Conservation (phyloP, 371 early-diverging fungal genomes). For the Actinomucor elegans region DNA sequence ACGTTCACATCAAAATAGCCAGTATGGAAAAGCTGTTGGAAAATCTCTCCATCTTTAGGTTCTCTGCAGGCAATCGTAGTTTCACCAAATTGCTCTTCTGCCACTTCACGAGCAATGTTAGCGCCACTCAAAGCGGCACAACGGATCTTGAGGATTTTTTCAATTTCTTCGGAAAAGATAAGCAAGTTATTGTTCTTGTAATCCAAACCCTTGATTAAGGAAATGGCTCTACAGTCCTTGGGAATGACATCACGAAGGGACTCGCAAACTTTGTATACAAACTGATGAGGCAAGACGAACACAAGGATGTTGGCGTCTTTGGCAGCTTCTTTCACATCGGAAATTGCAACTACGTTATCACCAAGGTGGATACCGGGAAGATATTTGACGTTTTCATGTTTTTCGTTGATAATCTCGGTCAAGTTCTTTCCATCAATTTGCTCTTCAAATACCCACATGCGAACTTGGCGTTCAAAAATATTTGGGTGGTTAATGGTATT, state of each 20-base stretch:
- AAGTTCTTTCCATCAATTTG: constrained; percentile 78
- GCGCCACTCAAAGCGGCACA: constrained; percentile 94
- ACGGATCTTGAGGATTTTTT: constrained; percentile 75
- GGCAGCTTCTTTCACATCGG: constrained; percentile 78
- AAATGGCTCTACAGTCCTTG: constrained; percentile 63
- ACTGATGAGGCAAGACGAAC: constrained; percentile 98
- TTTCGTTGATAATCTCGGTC: constrained; percentile 92
- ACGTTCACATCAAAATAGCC: constrained; percentile 81
- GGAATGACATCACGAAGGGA: neutral
- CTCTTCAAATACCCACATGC: constrained; percentile 96
- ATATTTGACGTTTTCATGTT: constrained; percentile 95
- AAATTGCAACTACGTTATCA: constrained; percentile 66
- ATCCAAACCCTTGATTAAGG: constrained; percentile 93
- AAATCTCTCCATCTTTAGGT: constrained; percentile 73
- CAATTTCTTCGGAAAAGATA: constrained; percentile 78
- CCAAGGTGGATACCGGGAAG: constrained; percentile 87
- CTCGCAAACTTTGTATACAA: constrained; percentile 80
- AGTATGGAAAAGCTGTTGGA: constrained; percentile 54
- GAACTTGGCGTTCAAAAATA: constrained; percentile 75
- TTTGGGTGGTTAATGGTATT: constrained; percentile 69
- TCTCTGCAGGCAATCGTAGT: constrained; percentile 81
- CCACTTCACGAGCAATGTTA: constrained; percentile 92
- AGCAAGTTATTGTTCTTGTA: constrained; percentile 68
- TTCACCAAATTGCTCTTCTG: constrained; percentile 89
- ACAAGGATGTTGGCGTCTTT: constrained; percentile 85